Evolutionary conservation across 2,329 filamentous ascomycete genomes (phyloP), one percentile per base, ranked within the genome.

Genomic region (Pseudodiploospora longispora): DNA sequence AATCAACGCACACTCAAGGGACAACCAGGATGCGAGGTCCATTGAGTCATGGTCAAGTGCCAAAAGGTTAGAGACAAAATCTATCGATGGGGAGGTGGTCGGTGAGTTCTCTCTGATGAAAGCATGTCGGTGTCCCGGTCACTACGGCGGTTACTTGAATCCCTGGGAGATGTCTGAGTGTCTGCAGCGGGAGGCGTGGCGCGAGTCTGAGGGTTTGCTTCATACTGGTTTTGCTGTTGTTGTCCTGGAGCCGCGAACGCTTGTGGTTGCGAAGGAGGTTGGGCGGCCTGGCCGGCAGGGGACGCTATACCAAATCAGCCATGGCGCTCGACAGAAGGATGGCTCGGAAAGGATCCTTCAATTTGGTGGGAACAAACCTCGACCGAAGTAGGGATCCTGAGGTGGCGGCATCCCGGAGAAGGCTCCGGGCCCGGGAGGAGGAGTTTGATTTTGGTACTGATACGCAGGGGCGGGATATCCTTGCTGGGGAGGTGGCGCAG

Each of bases 301-400:
- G 71, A 74, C 58, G 69, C 71, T 75, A 74, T 59, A 71, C 19
- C 19, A 60, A 67, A 70, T 72, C 63, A 71, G 66, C 70, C 35
- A 37, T 52, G 55, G 41, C 47, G 43, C 44, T 47, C 45, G 42
- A 38, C 39, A 35, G 41, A 38, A 27, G 42, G 31, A 40, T 32
- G 35, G 40, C 40, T 44, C 37, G 45, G 45, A 38, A 12, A 30
- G 38, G 19, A 19, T 47, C 36, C 37, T 36, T 44, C 43, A 36
- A 56, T 54, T 59, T 54, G 52, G 58, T 19, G 19, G 50, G 66
- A 75, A 81, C 73, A 72, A 72, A 76, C 78, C 76, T 70, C 77
- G 77, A 66, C 75, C 75, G 53, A 74, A 77, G 51, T 72, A 71
- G 38, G 75, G 65, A 59, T 79, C 76, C 58, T 66, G 59, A 48